phyloP scores from a whole-genome alignment of 2,329 filamentous ascomycete species.

The Penicillium hordei region DNA sequence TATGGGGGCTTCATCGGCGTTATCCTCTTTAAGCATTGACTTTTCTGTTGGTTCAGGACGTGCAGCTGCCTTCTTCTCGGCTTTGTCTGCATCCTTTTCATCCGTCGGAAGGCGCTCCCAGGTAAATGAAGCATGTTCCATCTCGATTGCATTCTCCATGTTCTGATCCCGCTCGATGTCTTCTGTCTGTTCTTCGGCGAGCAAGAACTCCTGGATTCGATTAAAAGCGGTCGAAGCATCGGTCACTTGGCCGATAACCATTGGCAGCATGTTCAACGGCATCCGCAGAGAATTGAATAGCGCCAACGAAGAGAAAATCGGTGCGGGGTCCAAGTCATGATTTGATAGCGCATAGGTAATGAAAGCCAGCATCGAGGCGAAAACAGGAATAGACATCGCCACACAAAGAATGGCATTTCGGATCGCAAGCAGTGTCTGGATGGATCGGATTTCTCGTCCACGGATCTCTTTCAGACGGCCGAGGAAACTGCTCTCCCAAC shows the following conservation, averaged over 20 bases:
- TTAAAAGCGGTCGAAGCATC: conserved; percentile 84
- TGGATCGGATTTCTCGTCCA: conserved; percentile 73
- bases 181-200: conserved; percentile 81
- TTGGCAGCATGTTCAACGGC: conserved; percentile 82
- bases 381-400: conserved; percentile 81
- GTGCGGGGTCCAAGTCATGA: conserved; percentile 68
- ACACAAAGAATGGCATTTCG: conserved; percentile 82
- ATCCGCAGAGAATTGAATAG: conserved; percentile 89
- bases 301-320: conserved; percentile 88
- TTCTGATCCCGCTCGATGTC: conserved; percentile 59
- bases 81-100: conserved; percentile 16
- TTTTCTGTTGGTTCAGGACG: conserved; percentile 13
- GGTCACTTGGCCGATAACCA: conserved; percentile 84
- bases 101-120: conserved; percentile 56
- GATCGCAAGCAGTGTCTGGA: conserved; percentile 79
- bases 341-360: conserved; percentile 71
- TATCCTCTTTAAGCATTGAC: conserved; percentile 8
- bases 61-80: conserved; percentile 49
- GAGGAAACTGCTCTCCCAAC: conserved; percentile 88
- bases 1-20: conserved; percentile 16
- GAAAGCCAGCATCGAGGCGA: conserved; percentile 92
- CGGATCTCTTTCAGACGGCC: conserved; percentile 72
- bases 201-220: conserved; percentile 83
- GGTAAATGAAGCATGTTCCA: conserved; percentile 66
- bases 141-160: conserved; percentile 61